Evolutionary conservation across 1,284 basidiomycete species (phyloP), one percentile per base, ranked within the genome.

Genomic region (Puccinia horiana): DNA sequence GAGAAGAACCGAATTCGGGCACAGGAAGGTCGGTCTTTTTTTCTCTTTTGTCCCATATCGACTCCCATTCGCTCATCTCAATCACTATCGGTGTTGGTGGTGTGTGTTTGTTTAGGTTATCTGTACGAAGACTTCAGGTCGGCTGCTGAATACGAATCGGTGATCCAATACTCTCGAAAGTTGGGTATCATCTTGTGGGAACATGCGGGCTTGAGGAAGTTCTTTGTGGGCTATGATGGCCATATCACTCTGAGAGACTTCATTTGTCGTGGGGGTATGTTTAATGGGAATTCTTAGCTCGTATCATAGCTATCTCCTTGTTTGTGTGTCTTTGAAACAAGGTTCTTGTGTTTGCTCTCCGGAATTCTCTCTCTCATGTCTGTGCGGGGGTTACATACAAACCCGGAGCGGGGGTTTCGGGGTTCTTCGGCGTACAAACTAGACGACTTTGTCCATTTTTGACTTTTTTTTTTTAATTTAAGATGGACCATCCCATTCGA

Each of bases 1-100:
- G 97, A 99, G 88, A 92, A 93, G 87, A 96, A 98, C 87, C 91
- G 97, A 74, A 89, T 99, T 1, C 92, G 93, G 85, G 92, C 93
- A 42, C 90, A 92, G 86, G 93, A 95, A 89, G 93, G 94, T 94
- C 85, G 74, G 87, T 85, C 49, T 72, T 82, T 54, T 73, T n/a
- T 1, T 26, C 16, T 35, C n/a, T 23, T 23, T 58, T 61, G 61
- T 32, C 14, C 42, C 72, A 35, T 42, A 14, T 23, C 9, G 29
- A 1, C 40, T 49, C n/a, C 37, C 65, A 65, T 2, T 16, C 20
- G 37, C 40, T 26, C 23, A 44, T 29, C 23, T 29, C 42, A n/a
- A n/a, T n/a, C n/a, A n/a, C n/a, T n/a, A n/a, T n/a, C 20, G 52
- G 8, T 72, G n/a, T 58, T 69, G 49, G 23, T 70, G 18, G 3